Percentiles rank a stretch among this genome's conserved stretches.
These are phyloP conservation scores for Colletotrichum filicis DNA, from an alignment of 2,329 filamentous ascomycete species.

Conservation along the genomic window DNA sequence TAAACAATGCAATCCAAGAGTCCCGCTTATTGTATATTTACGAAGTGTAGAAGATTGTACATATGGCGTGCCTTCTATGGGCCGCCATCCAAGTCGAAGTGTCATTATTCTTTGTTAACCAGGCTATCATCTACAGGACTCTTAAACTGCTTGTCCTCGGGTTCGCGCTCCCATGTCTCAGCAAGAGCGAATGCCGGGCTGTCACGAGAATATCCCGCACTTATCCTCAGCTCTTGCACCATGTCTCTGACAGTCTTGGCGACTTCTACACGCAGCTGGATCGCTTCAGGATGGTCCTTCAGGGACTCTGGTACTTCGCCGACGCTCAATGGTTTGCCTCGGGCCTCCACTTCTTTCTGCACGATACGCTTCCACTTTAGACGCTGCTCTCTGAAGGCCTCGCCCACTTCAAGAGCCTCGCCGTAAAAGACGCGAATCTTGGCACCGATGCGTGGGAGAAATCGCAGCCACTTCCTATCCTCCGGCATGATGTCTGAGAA, in stretches of 20 bases:
- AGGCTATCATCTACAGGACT: constrained; percentile 66
- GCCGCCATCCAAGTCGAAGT: not conserved
- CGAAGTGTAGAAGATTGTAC: not conserved
- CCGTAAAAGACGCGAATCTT: constrained; percentile 82
- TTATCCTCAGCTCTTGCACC: constrained; percentile 80
- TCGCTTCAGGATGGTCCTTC: constrained; percentile 78
- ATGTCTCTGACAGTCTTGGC: constrained; percentile 82
- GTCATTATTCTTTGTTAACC: constrained; percentile 43
- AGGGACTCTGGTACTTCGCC: constrained; percentile 74
- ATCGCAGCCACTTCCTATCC: constrained; percentile 80
- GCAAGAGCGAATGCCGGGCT: constrained; percentile 81
- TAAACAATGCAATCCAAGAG: not conserved
- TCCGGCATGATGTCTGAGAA: constrained; percentile 91
- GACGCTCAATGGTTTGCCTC: constrained; percentile 41
- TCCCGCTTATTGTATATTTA: not conserved
- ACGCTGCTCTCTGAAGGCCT: constrained; percentile 81
- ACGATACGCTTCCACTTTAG: constrained; percentile 78
- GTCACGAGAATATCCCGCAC: constrained; percentile 80
- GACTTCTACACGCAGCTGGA: constrained; percentile 78
- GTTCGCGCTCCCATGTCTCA: constrained; percentile 79
- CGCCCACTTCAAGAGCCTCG: constrained; percentile 78
- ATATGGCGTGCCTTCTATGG: not conserved
- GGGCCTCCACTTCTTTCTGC: constrained; percentile 51
- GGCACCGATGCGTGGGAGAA: constrained; percentile 80
- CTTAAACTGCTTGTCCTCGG: constrained; percentile 58